Base-by-base conservation (phyloP, 106 monocot species). In the Narthecium ossifragum region DNA sequence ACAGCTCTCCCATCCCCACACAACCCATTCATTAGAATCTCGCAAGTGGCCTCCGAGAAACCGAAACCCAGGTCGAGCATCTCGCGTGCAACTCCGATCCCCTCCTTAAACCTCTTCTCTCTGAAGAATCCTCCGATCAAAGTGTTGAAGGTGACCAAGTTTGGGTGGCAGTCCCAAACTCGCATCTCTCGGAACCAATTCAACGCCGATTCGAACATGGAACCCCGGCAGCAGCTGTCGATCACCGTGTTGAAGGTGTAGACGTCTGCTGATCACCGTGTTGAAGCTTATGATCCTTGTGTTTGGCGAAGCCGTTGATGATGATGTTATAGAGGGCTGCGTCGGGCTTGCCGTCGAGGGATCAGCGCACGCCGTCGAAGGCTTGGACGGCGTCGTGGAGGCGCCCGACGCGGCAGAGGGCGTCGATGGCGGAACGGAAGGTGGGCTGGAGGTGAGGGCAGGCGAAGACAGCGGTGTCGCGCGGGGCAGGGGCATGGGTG, bases 161-260 rank as follows among this genome's bases (percentile, higher is more conserved):
- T 78, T 0, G 94, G 90, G 25, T 53, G 30, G 37, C 80, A 78
- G 2, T 70, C 73, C 51, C 24, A 68, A 0, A 13, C 26, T 63
- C 39, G 73, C 94, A 96, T 96, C 55, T 78, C 62, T 26, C 55
- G 47, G 38, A 96, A 80, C 83, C 86, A 73, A 18, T 54, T 33
- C 69, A 76, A n/a, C 0, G 80, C 83, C 1, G 57, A 63, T 21
- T 70, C 65, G 15, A 96, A 66, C 24, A 36, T 64, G 0, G 62
- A 56, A 29, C 11, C 66, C 29, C 74, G 59, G 50, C 68, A 71
- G 34, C 26, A 62, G 62, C 75, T 55, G 31, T 60, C 31, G 34
- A 96, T 86, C 51, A 96, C 20, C 15, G 84, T 83, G 37, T 96
- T 96, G 40, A 82, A 92, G 5, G 92, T 84, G 65, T 50, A 72